Conservation (phyloP, 2,329 filamentous ascomycete genomes). For the Fusarium pilosicola region DNA sequence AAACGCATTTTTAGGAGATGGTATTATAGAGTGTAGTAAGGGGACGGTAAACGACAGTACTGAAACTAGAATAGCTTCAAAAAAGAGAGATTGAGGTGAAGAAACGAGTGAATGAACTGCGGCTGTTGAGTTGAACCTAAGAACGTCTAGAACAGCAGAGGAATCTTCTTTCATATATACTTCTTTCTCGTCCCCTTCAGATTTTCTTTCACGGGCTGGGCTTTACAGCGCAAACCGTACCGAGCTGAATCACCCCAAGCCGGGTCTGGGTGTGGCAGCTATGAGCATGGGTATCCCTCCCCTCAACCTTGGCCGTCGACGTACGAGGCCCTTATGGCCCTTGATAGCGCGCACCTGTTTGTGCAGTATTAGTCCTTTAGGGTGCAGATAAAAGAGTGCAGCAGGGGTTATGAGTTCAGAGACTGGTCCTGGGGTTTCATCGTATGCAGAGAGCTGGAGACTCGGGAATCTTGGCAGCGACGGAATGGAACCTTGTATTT, state of each 20-base stretch:
- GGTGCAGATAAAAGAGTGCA: neutral
- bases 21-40: neutral
- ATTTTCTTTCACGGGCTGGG: neutral
- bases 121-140: conserved; percentile 12
- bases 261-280: conserved; percentile 8
- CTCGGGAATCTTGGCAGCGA: neutral
- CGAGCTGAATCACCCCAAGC: neutral
- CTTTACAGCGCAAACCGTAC: neutral
- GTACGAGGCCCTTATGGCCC: conserved; percentile 2
- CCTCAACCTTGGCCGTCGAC: conserved; percentile 2
- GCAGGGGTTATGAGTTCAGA: neutral
- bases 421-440: conserved; percentile 10
- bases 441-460: conserved; percentile 1
- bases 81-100: conserved; percentile 6
- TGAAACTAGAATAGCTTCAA: conserved; percentile 18
- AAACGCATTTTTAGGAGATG: conserved; percentile 7
- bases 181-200: neutral
- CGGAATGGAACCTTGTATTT: neutral
- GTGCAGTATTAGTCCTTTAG: neutral
- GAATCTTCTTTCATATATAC: conserved; percentile 23
- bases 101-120: conserved; percentile 16
- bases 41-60: conserved; percentile 11
- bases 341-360: neutral
- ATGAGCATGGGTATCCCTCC: neutral
- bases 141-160: neutral